Conservation (phyloP, 768 basidiomycete genomes). For the Tulasnella calospora region DNA sequence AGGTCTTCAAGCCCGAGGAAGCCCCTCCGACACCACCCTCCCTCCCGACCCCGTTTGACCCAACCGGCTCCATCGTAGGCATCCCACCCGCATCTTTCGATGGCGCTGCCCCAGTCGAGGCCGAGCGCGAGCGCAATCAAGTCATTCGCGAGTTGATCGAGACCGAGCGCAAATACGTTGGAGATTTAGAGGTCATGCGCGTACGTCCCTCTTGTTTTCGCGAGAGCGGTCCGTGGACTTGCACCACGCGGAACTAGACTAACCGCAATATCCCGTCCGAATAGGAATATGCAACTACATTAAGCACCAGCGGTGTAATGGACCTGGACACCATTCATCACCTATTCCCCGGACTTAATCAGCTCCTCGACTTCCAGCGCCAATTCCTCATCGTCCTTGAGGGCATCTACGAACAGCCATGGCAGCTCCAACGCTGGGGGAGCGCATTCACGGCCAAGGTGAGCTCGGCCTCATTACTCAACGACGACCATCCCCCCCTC, state of each 20-base stretch:
- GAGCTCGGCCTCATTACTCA: conserved; percentile 41
- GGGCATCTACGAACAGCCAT: conserved; percentile 73
- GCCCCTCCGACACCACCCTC: conserved; percentile 41
- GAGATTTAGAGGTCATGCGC: conserved; percentile 95
- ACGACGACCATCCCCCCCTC: not conserved
- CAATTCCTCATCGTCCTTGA: conserved; percentile 88
- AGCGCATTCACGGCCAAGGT: conserved; percentile 77
- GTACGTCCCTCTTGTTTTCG: conserved; percentile 43
- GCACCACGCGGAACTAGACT: not conserved
- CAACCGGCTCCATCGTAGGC: conserved; percentile 23
- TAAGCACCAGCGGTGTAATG: conserved; percentile 77
- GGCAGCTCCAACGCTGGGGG: conserved; percentile 86
- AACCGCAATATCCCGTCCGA: not conserved
- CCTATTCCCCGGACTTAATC: conserved; percentile 91
- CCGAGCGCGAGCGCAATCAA: conserved; percentile 63
- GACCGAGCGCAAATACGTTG: conserved; percentile 94
- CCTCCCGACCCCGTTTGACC: conserved; percentile 26
- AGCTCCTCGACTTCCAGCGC: conserved; percentile 93
- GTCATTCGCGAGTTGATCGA: conserved; percentile 86
- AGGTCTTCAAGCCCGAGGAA: conserved; percentile 54
- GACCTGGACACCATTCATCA: conserved; percentile 94
- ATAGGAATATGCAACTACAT: conserved; percentile 82
- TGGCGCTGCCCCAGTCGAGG: conserved; percentile 37
- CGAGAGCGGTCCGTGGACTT: not conserved
- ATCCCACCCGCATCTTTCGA: conserved; percentile 27